Conservation (phyloP, 768 basidiomycete species). For the Sutorius australiensis region DNA sequence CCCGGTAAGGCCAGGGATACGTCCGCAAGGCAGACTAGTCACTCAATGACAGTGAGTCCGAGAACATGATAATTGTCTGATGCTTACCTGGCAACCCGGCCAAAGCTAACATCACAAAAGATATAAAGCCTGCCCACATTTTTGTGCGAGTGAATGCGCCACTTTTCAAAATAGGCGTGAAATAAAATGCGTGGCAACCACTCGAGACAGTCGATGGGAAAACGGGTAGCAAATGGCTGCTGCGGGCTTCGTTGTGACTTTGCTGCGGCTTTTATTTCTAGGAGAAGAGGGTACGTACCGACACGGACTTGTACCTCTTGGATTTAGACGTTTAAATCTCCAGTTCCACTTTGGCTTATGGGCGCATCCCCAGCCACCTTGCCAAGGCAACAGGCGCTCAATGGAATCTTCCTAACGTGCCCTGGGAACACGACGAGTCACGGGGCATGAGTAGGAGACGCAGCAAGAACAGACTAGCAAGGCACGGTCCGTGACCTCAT, state of each 20-base stretch:
- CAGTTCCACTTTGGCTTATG: neutral
- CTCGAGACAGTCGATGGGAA: neutral
- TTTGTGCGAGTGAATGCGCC: neutral
- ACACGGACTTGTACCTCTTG: neutral
- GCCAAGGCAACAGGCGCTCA: too few relatives aligned
- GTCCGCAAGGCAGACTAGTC: slow-evolving; percentile 9
- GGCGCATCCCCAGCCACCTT: too few relatives aligned
- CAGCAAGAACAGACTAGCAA: too few relatives aligned
- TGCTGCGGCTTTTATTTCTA: neutral
- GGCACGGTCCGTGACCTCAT: too few relatives aligned
- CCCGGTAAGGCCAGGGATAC: slow-evolving; percentile 43
- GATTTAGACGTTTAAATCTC: neutral
- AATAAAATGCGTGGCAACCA: neutral
- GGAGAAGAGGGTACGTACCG: neutral
- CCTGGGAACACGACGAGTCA: too few relatives aligned
- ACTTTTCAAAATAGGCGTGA: neutral
- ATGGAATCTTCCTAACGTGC: too few relatives aligned
- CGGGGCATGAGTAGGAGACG: too few relatives aligned
- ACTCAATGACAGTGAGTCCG: neutral
- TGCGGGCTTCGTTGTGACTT: too few relatives aligned
- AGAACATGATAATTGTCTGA: neutral
- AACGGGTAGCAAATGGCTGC: too few relatives aligned
- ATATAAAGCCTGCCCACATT: slow-evolving; percentile 1
- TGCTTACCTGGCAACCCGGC: neutral
- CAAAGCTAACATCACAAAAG: slow-evolving; percentile 5